Evolutionary conservation across 1,139 yeast species (phyloP), one percentile per base, ranked within the genome.

Genomic region (Saccharomyces pastorianus): DNA sequence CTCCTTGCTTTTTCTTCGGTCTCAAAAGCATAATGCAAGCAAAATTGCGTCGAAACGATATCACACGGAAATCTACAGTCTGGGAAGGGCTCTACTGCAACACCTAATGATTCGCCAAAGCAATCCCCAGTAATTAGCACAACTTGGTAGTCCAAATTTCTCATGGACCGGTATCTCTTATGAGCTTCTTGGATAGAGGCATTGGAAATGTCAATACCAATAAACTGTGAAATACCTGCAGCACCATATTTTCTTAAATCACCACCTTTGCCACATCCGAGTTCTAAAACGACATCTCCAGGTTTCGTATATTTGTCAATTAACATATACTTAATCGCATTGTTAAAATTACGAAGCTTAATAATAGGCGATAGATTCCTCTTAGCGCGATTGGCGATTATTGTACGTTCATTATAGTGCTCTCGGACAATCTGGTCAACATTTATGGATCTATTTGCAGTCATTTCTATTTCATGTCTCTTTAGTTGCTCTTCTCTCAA

Each of bases 191-290:
- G 76, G 48, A 93, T 83, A 6, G 96, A 88, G 1, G 86, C 85
- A 67, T 91, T 95, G 23, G 97, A 91, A 52, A 95, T 84, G 71
- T 93, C 99, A 44, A 93, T 78, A 0, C 99, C 99, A 52, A 91
- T 82, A 61, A 87, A 87, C 55, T 90, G 93, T 31, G 81, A 79
- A 3, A 88, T 80, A 11, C 80, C 76, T 2, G 88, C 85, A 63
- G 82, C 82, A 54, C 84, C 88, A 83, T 96, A 91, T 70, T 93
- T 93, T 64, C 87, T 82, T 64, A 95, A 73, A 72, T 93, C 99
- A 20, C 99, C 99, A 49, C 99, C 99, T 70, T 93, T 95, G 14
- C 99, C 99, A 71, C 99, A 93, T 25, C 97, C 96, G 54, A 93
- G 71, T 66, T 93, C 99, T 44, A 93, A 73, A 1, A 87, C 88